Evolutionary conservation across 257 asterid genomes (phyloP).

Genomic region (Rhazya stricta): DNA sequence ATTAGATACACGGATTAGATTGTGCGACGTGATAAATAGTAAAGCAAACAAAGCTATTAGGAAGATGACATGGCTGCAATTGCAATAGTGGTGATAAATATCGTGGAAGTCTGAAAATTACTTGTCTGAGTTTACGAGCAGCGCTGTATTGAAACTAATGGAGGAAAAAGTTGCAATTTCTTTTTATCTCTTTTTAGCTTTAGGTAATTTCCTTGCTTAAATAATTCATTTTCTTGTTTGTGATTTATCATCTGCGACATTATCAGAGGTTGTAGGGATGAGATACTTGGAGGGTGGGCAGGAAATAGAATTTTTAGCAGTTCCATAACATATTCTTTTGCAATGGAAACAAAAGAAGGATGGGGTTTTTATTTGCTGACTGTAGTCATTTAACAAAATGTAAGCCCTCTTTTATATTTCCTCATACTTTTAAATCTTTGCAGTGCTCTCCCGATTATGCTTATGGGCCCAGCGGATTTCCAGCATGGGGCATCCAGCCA

Average conservation of each 20-base stretch:
- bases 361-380: background rate
- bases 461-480: slow-evolving; percentile 74
- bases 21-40: background rate
- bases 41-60: background rate
- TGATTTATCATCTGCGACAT: no score
- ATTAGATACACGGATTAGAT: background rate
- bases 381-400: background rate
- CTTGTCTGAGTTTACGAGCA: background rate
- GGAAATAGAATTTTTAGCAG: background rate
- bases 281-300: background rate
- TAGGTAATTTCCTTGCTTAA: background rate
- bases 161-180: background rate
- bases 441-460: slow-evolving; percentile 99
- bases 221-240: no score
- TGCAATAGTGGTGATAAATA: background rate
- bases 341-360: background rate
- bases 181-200: background rate
- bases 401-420: background rate
- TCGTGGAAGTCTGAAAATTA: no score
- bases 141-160: background rate
- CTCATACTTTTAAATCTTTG: slow-evolving; percentile 14
- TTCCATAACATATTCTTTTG: background rate
- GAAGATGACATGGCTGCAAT: background rate
- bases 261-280: background rate
- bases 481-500: slow-evolving; percentile 93